A percentile compares a stretch with the other conserved stretches of the same genome.
Conservation (phyloP, 257 asterid species). For the Anisodus acutangulus region DNA sequence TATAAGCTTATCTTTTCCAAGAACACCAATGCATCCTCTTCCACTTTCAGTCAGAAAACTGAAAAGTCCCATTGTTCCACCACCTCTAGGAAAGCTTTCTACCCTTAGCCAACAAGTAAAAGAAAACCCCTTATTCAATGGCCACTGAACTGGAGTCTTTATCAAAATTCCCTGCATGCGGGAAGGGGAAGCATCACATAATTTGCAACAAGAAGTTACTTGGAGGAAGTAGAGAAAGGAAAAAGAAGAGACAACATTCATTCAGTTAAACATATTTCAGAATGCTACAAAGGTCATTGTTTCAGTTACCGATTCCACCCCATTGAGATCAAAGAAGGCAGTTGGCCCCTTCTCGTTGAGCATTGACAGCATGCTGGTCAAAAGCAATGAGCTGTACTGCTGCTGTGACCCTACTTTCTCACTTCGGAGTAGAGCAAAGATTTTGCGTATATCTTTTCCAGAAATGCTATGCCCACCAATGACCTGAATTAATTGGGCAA, state of each 20-base stretch:
- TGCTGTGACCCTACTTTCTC: constrained; percentile 65
- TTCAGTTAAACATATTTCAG: not conserved
- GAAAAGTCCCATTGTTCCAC: constrained; percentile 87
- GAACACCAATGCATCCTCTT: constrained; percentile 84
- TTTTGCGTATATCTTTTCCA: constrained; percentile 93
- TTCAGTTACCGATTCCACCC: constrained; percentile 91
- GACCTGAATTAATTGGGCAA: constrained; percentile 84
- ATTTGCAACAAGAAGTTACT: constrained; percentile 24
- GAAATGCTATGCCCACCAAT: constrained; percentile 98
- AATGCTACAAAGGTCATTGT: constrained; percentile 27
- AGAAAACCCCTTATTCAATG: constrained; percentile 86
- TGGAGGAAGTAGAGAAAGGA: constrained; percentile 20
- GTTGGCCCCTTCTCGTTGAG: constrained; percentile 97
- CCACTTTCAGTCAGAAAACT: constrained; percentile 94
- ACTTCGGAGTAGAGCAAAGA: constrained; percentile 90
- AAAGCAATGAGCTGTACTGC: constrained; percentile 65
- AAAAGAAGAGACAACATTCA: not conserved
- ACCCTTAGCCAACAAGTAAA: constrained; percentile 98
- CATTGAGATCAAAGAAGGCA: constrained; percentile 93
- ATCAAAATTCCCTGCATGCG: constrained; percentile 78
- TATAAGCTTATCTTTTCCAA: constrained; percentile 69
- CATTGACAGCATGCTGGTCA: constrained; percentile 85
- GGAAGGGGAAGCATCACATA: constrained; percentile 14
- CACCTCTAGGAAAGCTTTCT: constrained; percentile 78
- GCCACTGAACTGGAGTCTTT: constrained; percentile 88